phyloP scores from a whole-genome alignment of 2,329 filamentous ascomycete genomes.

The Shiraia bambusicola region DNA sequence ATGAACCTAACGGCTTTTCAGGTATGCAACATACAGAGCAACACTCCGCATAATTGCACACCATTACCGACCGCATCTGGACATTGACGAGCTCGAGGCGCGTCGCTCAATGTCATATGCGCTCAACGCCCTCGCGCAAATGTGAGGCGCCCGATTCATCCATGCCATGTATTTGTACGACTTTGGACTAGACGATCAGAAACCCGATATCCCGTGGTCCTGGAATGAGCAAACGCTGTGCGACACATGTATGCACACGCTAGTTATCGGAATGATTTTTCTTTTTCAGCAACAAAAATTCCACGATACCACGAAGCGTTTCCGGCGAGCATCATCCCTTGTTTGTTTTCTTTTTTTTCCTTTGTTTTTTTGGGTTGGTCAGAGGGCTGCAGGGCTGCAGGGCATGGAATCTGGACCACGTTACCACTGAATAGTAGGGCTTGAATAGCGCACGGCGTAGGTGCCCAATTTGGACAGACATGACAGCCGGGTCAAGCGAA shows the following conservation, averaged over 20 bases:
- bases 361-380: background rate
- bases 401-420: background rate
- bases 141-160: conserved; percentile 13
- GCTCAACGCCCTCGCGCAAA: conserved; percentile 41
- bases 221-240: background rate
- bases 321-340: no score
- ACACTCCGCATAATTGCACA: conserved; percentile 47
- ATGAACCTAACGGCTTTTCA: conserved; percentile 20
- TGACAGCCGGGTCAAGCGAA: background rate
- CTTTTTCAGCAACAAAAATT: no score
- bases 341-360: no score
- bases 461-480: conserved; percentile 2
- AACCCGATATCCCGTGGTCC: conserved; percentile 2
- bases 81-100: conserved; percentile 46
- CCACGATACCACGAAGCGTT: no score
- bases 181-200: background rate
- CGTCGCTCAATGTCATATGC: conserved; percentile 45
- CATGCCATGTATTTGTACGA: conserved; percentile 1
- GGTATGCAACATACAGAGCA: conserved; percentile 50
- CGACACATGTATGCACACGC: background rate
- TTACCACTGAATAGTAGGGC: conserved; percentile 1
- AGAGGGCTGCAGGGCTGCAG: no score
- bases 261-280: background rate
- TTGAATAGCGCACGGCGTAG: conserved; percentile 8
- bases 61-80: conserved; percentile 47